These are phyloP conservation scores for Puccinellia tenuiflora DNA, from an alignment of 176 grass and related monocot genomes.

Conservation along the genomic window DNA sequence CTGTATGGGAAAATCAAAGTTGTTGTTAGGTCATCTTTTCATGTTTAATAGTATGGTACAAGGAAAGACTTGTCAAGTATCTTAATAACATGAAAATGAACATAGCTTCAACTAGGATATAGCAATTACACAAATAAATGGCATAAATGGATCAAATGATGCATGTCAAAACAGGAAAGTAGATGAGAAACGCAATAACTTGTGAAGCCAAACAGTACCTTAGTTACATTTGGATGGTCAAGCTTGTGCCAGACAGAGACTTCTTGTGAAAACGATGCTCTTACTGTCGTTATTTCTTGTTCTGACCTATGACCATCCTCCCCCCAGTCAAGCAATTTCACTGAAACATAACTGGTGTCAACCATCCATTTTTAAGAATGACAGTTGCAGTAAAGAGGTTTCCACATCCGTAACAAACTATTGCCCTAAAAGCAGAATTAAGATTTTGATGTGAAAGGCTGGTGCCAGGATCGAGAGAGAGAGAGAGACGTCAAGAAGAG, in stretches of 20 bases:
- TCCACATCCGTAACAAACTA: neutral
- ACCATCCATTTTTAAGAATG: neutral
- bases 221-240: slow-evolving; percentile 97
- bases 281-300: slow-evolving; percentile 55
- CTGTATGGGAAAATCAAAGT: slow-evolving; percentile 35
- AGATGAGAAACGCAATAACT: neutral
- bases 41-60: neutral
- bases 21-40: neutral
- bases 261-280: slow-evolving; percentile 80
- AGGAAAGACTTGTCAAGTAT: neutral
- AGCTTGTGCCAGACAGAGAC: slow-evolving; percentile 99
- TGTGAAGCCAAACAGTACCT: slow-evolving; percentile 40
- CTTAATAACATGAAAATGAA: neutral
- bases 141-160: no score
- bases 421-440: neutral
- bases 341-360: slow-evolving; percentile 30
- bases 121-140: neutral
- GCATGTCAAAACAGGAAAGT: neutral
- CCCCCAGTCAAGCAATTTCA: slow-evolving; percentile 95
- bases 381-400: neutral
- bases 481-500: neutral
- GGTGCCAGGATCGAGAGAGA: neutral
- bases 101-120: neutral
- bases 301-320: slow-evolving; percentile 86
- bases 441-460: neutral